A percentile compares a stretch with the other conserved stretches of the same genome.
Conservation (phyloP, 139 green algal species). For the Picochlorum sp. region DNA sequence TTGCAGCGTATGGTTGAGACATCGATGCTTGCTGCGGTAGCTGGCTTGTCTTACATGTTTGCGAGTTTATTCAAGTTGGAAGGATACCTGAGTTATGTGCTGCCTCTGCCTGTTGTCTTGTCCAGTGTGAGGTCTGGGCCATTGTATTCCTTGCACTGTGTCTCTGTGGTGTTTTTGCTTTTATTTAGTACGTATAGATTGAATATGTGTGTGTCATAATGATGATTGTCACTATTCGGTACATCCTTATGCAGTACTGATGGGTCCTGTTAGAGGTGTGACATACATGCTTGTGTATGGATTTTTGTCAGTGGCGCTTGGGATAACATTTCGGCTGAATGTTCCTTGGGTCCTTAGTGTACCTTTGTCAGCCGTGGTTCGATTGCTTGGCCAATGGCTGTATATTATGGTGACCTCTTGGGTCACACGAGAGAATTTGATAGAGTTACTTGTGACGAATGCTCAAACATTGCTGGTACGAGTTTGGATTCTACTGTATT, state of each 20-base stretch:
- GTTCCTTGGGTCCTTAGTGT: slow-evolving; percentile 37
- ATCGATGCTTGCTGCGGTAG: slow-evolving; percentile 80
- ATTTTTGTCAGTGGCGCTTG: slow-evolving; percentile 50
- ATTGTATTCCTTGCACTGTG: slow-evolving; percentile 43
- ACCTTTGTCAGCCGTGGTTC: slow-evolving; percentile 24
- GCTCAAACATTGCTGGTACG: slow-evolving; percentile 62
- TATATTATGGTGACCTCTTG: slow-evolving; percentile 53
- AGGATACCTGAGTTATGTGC: slow-evolving; percentile 67
- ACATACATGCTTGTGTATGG: slow-evolving; percentile 71
- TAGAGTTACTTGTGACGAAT: slow-evolving; percentile 56
- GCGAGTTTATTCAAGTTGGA: slow-evolving; percentile 67
- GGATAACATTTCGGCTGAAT: slow-evolving; percentile 23
- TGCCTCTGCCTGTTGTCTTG: slow-evolving; percentile 74
- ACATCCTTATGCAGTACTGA: slow-evolving; percentile 33
- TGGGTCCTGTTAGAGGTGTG: slow-evolving; percentile 61
- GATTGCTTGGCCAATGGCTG: slow-evolving; percentile 47
- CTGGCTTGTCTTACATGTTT: slow-evolving; percentile 64
- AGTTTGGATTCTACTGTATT: too few relatives aligned
- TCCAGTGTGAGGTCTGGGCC: slow-evolving; percentile 48
- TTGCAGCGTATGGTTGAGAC: slow-evolving; percentile 72
- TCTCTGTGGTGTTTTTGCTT: slow-evolving; percentile 61
- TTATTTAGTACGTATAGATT: slow-evolving; percentile 30
- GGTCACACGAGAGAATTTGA: slow-evolving; percentile 73
- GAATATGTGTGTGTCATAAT: neutral
- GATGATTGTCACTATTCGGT: slow-evolving; percentile 19